phyloP scores from a whole-genome alignment of 305 asterid species.

The Fraxinus velutina region DNA sequence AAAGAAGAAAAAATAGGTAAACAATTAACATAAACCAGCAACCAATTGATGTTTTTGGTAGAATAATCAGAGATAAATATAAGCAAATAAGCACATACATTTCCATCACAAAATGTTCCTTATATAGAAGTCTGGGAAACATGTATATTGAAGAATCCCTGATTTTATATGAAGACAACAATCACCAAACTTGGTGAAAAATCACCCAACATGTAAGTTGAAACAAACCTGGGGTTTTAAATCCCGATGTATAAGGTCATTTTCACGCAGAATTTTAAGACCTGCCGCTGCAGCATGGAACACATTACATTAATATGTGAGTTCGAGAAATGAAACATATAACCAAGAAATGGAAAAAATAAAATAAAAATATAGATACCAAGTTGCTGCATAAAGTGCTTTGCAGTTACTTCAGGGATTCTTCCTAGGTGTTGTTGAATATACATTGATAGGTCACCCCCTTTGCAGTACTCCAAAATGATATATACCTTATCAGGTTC shows the following conservation, averaged over 20 bases:
- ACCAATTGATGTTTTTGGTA: background rate
- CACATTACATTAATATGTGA: constrained; percentile 16
- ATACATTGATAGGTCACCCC: constrained; percentile 79
- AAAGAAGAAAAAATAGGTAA: background rate
- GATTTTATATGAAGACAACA: background rate
- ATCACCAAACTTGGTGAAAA: background rate
- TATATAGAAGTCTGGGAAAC: background rate
- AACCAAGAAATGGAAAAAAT: background rate
- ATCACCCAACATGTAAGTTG: background rate
- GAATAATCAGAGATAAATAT: background rate
- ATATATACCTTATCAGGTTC: constrained; percentile 80
- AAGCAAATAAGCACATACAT: background rate
- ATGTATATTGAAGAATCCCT: background rate
- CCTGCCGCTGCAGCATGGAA: constrained; percentile 39
- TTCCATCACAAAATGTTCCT: background rate
- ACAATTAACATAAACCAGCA: background rate
- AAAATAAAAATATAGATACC: constrained; percentile 35
- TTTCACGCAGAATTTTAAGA: constrained; percentile 42
- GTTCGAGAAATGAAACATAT: constrained; percentile 17
- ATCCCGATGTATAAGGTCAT: constrained; percentile 46
- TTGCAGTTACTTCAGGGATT: constrained; percentile 73
- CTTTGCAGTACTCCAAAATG: constrained; percentile 78
- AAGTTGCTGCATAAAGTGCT: constrained; percentile 81
- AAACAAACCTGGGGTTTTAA: constrained; percentile 42
- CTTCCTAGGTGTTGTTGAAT: constrained; percentile 62